These are phyloP conservation scores for Buddleja alternifolia DNA, from an alignment of 257 asterid genomes.

Conservation along the genomic window DNA sequence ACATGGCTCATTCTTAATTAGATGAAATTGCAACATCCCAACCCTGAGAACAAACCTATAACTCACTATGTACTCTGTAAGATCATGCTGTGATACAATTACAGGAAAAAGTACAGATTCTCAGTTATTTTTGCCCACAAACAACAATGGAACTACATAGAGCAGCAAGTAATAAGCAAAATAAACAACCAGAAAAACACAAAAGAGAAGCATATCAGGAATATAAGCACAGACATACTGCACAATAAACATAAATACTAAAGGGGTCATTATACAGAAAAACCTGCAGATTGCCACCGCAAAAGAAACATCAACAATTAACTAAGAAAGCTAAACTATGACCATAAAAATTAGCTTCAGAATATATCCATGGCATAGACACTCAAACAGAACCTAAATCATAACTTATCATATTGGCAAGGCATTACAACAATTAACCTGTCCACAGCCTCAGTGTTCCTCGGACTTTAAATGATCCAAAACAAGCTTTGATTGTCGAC, in stretches of 20 bases:
- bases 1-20: background rate
- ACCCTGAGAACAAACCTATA: too few species aligned
- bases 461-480: slow-evolving; percentile 32
- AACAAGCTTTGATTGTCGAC: slow-evolving; percentile 42
- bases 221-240: slow-evolving; percentile 13
- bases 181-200: background rate
- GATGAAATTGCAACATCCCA: background rate
- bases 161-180: background rate
- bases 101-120: background rate
- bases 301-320: background rate
- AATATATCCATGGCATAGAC: background rate
- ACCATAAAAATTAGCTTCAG: slow-evolving; percentile 7
- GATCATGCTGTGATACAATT: background rate
- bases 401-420: background rate
- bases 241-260: background rate
- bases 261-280: slow-evolving; percentile 16
- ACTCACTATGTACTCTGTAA: background rate
- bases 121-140: background rate
- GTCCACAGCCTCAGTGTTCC: slow-evolving; percentile 11
- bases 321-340: slow-evolving; percentile 25
- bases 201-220: slow-evolving; percentile 9
- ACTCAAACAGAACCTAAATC: background rate
- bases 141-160: background rate
- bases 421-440: background rate
- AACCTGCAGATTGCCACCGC: background rate